Percentiles rank a stretch among this genome's conserved stretches.
Evolutionary conservation across 345 rosid species (phyloP).

Genomic region (Pugionium dolabratum): DNA sequence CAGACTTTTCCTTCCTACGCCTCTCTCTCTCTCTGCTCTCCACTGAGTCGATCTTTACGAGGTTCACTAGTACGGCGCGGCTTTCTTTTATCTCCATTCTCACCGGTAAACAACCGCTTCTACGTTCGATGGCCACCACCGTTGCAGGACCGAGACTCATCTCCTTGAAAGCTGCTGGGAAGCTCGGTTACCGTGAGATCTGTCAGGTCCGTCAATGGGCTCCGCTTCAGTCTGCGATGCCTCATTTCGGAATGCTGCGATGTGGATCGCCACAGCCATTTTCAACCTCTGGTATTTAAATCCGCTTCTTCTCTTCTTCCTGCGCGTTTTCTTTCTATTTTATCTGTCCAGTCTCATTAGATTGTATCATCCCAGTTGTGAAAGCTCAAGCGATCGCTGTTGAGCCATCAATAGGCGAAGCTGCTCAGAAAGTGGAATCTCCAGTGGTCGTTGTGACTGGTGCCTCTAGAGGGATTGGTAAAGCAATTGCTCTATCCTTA

Average conservation of each 20-base stretch:
- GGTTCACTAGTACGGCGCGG: slow-evolving; percentile 14
- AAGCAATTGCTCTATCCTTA: slow-evolving; percentile 82
- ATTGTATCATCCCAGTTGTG: slow-evolving; percentile 42
- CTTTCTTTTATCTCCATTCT: slow-evolving; percentile 6
- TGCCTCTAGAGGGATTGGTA: slow-evolving; percentile 99
- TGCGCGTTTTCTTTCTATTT: not conserved
- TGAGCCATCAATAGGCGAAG: slow-evolving; percentile 51
- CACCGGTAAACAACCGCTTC: slow-evolving; percentile 20
- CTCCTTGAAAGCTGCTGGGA: slow-evolving; percentile 51
- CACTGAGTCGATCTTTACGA: slow-evolving; percentile 36
- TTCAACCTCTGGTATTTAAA: slow-evolving; percentile 53
- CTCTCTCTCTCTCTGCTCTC: slow-evolving; percentile 2
- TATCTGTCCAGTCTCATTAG: not conserved
- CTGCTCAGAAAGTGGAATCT: slow-evolving; percentile 58
- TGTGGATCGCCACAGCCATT: slow-evolving; percentile 48
- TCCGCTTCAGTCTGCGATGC: slow-evolving; percentile 45
- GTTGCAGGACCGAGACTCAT: slow-evolving; percentile 55
- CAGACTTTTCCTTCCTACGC: slow-evolving; percentile 3
- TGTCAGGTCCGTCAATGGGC: slow-evolving; percentile 51
- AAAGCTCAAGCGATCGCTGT: slow-evolving; percentile 72
- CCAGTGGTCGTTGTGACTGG: slow-evolving; percentile 91
- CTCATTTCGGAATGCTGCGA: slow-evolving; percentile 46
- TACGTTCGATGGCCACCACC: slow-evolving; percentile 54
- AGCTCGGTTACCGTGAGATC: slow-evolving; percentile 44
- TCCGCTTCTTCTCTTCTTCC: not conserved